These are phyloP conservation scores for Saturnispora serradocipensis DNA, from an alignment of 805 yeast genomes.

Conservation along the genomic window DNA sequence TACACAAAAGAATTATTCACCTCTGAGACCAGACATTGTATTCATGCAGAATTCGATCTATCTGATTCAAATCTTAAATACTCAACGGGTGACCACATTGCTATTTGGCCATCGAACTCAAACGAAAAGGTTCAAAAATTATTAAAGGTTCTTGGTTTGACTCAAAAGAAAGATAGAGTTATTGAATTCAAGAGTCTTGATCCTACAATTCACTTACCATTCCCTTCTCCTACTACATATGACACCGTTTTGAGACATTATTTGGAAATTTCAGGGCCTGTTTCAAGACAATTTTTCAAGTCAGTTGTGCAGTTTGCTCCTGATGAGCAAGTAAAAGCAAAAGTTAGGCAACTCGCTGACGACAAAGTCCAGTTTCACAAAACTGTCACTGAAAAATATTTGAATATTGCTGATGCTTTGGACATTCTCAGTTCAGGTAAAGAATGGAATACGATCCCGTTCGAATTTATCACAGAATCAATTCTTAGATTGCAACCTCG, in stretches of 20 bases:
- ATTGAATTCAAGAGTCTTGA: constrained; percentile 61
- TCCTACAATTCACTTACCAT: constrained; percentile 51
- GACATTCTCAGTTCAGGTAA: constrained; percentile 41
- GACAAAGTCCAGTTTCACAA: constrained; percentile 56
- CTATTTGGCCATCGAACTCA: constrained; percentile 81
- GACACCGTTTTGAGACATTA: constrained; percentile 71
- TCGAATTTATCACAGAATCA: constrained; percentile 70
- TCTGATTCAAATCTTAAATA: constrained; percentile 77
- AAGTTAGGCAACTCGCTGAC: constrained; percentile 36
- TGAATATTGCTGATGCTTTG: constrained; percentile 65
- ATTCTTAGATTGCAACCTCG: constrained; percentile 78
- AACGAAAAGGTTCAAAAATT: constrained; percentile 56
- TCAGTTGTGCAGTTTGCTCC: constrained; percentile 7
- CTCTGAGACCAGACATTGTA: constrained; percentile 57
- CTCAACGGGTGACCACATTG: constrained; percentile 90
- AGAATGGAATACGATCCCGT: constrained; percentile 46
- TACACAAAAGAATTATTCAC: constrained; percentile 50
- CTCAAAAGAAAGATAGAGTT: constrained; percentile 41
- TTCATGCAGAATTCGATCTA: constrained; percentile 57
- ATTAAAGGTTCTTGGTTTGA: constrained; percentile 50
- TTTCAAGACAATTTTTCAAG: constrained; percentile 65
- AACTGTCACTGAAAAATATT: constrained; percentile 45
- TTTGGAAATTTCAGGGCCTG: constrained; percentile 78
- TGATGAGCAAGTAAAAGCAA: constrained; percentile 35
- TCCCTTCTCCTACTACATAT: constrained; percentile 70